These are phyloP conservation scores for Hemisphaericaspora lyxosophila DNA, from an alignment of 1,139 yeast genomes.

Conservation along the genomic window DNA sequence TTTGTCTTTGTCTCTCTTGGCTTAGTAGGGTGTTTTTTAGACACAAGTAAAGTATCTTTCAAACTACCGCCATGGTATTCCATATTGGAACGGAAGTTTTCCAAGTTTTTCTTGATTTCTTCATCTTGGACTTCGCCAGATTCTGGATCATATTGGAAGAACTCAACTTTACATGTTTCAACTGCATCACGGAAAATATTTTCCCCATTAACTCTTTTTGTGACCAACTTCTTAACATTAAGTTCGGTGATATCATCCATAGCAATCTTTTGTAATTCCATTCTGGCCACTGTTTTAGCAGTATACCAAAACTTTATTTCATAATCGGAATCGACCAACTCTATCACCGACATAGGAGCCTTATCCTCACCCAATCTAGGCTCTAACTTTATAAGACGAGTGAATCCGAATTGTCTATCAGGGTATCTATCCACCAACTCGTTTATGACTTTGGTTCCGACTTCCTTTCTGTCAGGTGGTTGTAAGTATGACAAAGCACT, in stretches of 20 bases:
- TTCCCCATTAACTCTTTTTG: constrained; percentile 50
- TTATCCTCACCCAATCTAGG: constrained; percentile 83
- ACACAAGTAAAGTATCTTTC: constrained; percentile 25
- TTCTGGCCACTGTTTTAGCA: constrained; percentile 79
- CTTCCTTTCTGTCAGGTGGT: constrained; percentile 39
- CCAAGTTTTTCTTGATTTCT: constrained; percentile 28
- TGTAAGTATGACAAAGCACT: constrained; percentile 40
- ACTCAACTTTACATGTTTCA: constrained; percentile 58
- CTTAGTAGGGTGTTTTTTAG: constrained; percentile 39
- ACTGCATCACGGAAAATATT: constrained; percentile 60
- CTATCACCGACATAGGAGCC: constrained; percentile 88
- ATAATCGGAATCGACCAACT: constrained; percentile 72
- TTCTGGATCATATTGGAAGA: constrained; percentile 42
- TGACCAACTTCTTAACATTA: constrained; percentile 55
- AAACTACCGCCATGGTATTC: constrained; percentile 28
- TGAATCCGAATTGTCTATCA: constrained; percentile 74
- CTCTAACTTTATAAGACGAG: constrained; percentile 81
- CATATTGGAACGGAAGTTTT: constrained; percentile 33
- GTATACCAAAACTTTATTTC: constrained; percentile 77
- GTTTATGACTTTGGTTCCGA: constrained; percentile 59
- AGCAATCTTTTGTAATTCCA: constrained; percentile 64
- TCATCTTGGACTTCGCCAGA: constrained; percentile 26
- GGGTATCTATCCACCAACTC: constrained; percentile 66
- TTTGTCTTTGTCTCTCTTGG: constrained; percentile 26
- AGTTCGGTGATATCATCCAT: constrained; percentile 59